Percentiles rank a stretch among this genome's conserved stretches.
Conservation (phyloP, 352 stramenopile genomes). For the Ophiocytium majus region DNA sequence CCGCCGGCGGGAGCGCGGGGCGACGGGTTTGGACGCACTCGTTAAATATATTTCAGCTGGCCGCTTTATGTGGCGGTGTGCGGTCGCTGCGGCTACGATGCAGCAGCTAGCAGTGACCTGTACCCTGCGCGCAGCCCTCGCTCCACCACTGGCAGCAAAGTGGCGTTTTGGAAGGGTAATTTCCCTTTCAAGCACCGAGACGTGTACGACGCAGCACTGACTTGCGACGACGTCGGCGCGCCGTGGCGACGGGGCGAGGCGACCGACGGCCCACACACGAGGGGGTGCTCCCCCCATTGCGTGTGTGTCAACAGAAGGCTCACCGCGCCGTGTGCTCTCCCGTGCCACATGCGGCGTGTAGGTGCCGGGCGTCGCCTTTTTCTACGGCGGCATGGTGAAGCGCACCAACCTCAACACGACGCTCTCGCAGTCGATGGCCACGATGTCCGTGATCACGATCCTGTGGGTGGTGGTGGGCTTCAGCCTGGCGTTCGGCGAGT, state of each 20-base stretch:
- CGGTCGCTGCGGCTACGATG: no score
- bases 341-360: background rate
- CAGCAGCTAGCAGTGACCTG: no score
- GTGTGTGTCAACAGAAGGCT: background rate
- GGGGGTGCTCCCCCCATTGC: background rate
- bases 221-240: no score
- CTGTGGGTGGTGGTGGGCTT: constrained; percentile 74
- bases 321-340: background rate
- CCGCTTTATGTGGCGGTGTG: no score
- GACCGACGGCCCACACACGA: no score
- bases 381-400: constrained; percentile 71
- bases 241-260: no score
- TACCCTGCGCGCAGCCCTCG: no score
- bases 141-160: no score
- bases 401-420: constrained; percentile 72
- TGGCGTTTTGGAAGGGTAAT: no score
- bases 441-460: constrained; percentile 70
- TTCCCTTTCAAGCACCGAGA: background rate
- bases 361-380: constrained; percentile 69
- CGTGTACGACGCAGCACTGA: background rate
- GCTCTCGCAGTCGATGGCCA: constrained; percentile 73
- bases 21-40: no score
- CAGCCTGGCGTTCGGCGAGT: constrained; percentile 66
- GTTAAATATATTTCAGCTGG: no score
- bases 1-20: no score